Evolutionary conservation across 1,284 basidiomycete species (phyloP).

Genomic region (Ganoderma lingzhi): DNA sequence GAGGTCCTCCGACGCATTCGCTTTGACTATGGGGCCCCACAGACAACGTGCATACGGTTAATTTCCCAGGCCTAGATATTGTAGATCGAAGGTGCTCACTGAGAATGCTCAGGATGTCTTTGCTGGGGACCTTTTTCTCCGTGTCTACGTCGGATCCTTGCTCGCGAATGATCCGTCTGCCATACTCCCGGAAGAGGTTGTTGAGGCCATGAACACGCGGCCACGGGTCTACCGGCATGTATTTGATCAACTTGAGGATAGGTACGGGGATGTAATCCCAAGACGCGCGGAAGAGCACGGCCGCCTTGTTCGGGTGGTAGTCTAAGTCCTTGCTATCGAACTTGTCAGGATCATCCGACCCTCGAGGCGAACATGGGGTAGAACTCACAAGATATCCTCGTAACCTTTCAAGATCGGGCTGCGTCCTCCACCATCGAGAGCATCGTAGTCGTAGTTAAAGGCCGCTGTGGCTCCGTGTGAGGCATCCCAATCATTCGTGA

Average conservation of each 20-base stretch:
- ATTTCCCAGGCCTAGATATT: neutral
- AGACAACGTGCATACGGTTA: neutral
- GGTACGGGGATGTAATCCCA: conserved; percentile 39
- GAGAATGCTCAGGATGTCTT: conserved; percentile 52
- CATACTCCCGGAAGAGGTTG: conserved; percentile 32
- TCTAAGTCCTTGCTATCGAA: conserved; percentile 21
- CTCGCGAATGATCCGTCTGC: conserved; percentile 34
- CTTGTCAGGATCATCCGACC: neutral
- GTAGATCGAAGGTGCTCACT: conserved; percentile 35
- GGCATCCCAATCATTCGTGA: neutral
- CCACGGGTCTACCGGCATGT: conserved; percentile 39
- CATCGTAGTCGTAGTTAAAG: conserved; percentile 42
- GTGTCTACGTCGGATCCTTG: conserved; percentile 15
- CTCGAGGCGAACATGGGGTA: neutral
- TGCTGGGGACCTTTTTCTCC: conserved; percentile 27
- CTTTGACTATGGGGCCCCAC: conserved; percentile 50
- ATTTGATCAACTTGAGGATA: conserved; percentile 35
- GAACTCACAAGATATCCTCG: conserved; percentile 43
- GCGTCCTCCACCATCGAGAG: conserved; percentile 35
- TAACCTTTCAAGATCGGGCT: conserved; percentile 38
- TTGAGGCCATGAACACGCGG: conserved; percentile 36
- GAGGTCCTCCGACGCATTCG: conserved; percentile 55
- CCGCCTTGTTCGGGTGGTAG: conserved; percentile 33
- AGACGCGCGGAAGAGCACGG: conserved; percentile 33
- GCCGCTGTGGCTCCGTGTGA: conserved; percentile 32